phyloP scores from a whole-genome alignment of 345 rosid genomes.

The Punica granatum region DNA sequence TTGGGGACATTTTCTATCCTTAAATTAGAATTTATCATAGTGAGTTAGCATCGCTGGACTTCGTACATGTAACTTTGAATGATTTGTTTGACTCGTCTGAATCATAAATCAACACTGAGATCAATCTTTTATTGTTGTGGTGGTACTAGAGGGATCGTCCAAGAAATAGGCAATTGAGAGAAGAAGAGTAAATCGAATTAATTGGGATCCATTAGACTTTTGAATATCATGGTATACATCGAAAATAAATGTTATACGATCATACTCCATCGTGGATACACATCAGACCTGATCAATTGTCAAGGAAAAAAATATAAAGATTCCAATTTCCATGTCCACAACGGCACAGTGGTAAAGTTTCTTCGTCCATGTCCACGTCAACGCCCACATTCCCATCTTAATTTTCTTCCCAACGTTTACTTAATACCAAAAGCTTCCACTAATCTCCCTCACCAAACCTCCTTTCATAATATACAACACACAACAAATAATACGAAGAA shows the following conservation, averaged over 20 bases:
- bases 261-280: slow-evolving; percentile 2
- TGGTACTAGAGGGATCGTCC: too few relatives aligned
- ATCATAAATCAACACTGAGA: too few relatives aligned
- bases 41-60: too few relatives aligned
- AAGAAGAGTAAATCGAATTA: too few relatives aligned
- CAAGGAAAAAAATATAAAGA: slow-evolving; percentile 10
- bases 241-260: background rate
- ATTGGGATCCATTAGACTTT: too few relatives aligned
- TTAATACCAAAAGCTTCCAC: background rate
- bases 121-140: too few relatives aligned
- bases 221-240: too few relatives aligned
- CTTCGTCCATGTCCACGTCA: slow-evolving; percentile 21
- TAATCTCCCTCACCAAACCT: background rate
- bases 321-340: slow-evolving; percentile 2
- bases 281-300: background rate
- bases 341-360: slow-evolving; percentile 6
- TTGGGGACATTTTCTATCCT: too few relatives aligned
- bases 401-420: background rate
- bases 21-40: too few relatives aligned
- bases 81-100: too few relatives aligned
- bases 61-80: too few relatives aligned
- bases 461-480: background rate
- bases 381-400: background rate
- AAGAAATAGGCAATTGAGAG: too few relatives aligned
- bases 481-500: background rate